Evolutionary conservation across 768 basidiomycete species (phyloP).

Genomic region (Tulasnella calospora): DNA sequence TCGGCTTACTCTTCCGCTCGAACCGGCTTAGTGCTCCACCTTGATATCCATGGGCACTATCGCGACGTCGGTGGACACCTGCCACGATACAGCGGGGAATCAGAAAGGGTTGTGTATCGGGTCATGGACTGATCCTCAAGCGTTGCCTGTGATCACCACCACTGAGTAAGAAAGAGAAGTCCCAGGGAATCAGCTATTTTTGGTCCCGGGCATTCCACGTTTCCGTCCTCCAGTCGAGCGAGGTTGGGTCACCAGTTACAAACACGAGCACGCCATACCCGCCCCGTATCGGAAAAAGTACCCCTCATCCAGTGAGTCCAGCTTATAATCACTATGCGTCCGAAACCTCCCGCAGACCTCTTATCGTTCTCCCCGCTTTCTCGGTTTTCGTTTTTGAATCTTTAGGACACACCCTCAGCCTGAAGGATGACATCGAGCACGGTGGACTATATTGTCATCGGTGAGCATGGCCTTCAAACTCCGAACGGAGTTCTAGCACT

Average conservation of each 20-base stretch:
- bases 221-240: too few relatives aligned
- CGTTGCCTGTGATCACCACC: too few relatives aligned
- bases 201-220: too few relatives aligned
- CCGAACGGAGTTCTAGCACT: not conserved
- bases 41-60: not conserved
- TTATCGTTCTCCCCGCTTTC: not conserved
- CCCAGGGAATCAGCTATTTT: too few relatives aligned
- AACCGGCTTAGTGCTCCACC: not conserved
- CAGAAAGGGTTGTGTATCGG: not conserved
- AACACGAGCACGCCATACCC: not conserved
- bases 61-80: not conserved
- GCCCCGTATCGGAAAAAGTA: not conserved
- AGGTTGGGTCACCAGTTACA: too few relatives aligned
- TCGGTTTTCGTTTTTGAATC: not conserved
- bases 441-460: conserved; percentile 19
- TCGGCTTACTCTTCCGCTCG: not conserved
- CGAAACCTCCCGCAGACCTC: not conserved
- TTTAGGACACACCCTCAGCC: not conserved
- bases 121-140: not conserved
- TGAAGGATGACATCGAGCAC: not conserved
- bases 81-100: not conserved
- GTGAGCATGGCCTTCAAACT: conserved; percentile 8
- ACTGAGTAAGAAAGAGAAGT: too few relatives aligned
- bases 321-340: not conserved
- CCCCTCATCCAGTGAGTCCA: not conserved